Base-by-base conservation (phyloP, 2,329 filamentous ascomycete genomes). In the Fusarium nurragi region DNA sequence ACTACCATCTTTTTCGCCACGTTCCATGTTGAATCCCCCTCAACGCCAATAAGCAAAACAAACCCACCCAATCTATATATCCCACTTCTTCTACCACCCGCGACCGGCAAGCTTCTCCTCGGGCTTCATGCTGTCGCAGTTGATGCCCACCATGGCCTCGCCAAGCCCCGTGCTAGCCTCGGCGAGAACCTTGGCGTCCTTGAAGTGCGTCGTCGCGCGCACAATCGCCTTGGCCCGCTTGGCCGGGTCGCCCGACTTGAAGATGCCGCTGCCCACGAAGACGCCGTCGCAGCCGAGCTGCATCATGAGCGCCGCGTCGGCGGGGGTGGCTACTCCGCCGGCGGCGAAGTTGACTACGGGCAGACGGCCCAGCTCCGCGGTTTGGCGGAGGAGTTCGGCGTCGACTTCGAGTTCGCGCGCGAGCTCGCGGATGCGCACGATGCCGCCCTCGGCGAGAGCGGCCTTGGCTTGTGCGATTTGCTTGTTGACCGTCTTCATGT, bases 71-170 rank as follows among this genome's bases (percentile, higher is more conserved):
- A 34, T 34, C 26, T 30, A 30, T 30, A 14, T 30, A 5, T 16
- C n/a, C 12, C 19, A 11, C 4, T 9, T 26, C 23, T 23, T 13
- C 68, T 86, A 97, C 92, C 93, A 97, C 11, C 94, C 94, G 59
- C 94, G 84, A 60, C 88, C 89, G 26, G 94, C 91, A 79, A 97
- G 81, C 86, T 92, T 97, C 79, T 97, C 90, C 58, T 85, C 84
- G 51, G 92, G 86, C 63, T 84, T 83, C 90, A 98, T 90, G 70
- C 84, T 86, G 63, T 87, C 86, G 67, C 92, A 91, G 80, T 94
- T 97, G 75, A 98, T 93, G 23, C 95, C 95, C 12, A 97, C 94
- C 93, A 98, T 99, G 34, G 95, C 93, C 85, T 97, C 94, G n/a
- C 95, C 95, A 25, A 98, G 81, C 55, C 94, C 93, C 74, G 90